Evolutionary conservation across 2,329 filamentous ascomycete species (phyloP), one percentile per base, ranked within the genome.

Genomic region (Volutella citrinella): DNA sequence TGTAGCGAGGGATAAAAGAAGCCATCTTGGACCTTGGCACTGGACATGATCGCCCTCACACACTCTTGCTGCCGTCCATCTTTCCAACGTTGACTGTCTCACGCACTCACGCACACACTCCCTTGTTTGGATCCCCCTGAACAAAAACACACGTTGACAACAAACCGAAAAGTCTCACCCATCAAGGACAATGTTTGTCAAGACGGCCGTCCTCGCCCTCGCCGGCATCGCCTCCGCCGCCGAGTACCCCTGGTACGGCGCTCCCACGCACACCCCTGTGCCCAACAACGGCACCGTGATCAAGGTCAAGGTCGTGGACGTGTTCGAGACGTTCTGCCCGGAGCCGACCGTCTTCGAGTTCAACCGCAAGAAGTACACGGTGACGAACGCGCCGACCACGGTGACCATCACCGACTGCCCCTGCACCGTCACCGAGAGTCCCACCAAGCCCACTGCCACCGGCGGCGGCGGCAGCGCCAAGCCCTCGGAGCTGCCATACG

Each of bases 391-490:
- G 55, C 68, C 76, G 41, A 60, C 74, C 48, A 72, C 70, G 35
- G 59, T 79, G 45, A 78, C 72, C 50, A 69, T 82, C 36, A 68
- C 64, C 22, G 62, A 75, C 55, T 76, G 72, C 59, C 70, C 71
- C 38, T 76, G 72, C 64, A 74, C 71, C 27, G 40, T 63, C 32
- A 38, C 48, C 24, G 17, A 28, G 42, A 62, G 24, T 23, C 9
- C 6, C n/a, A 12, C 7, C 5, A 26, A 29, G 27, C 27, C 23
- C 15, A 42, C 30, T 24, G n/a, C 22, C 30, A 8, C 12, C 17
- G 34, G 34, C 27, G 36, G 29, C 32, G 29, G 27, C 30, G 27
- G 33, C 18, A 19, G 38, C 32, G 30, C 18, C 19, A 34, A 34
- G 19, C 36, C 33, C 23, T 23, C 19, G 8, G 36, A 38, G 31